Evolutionary conservation across 345 rosid species (phyloP), one percentile per base, ranked within the genome.

Genomic region (Mallotus nudiflorus): DNA sequence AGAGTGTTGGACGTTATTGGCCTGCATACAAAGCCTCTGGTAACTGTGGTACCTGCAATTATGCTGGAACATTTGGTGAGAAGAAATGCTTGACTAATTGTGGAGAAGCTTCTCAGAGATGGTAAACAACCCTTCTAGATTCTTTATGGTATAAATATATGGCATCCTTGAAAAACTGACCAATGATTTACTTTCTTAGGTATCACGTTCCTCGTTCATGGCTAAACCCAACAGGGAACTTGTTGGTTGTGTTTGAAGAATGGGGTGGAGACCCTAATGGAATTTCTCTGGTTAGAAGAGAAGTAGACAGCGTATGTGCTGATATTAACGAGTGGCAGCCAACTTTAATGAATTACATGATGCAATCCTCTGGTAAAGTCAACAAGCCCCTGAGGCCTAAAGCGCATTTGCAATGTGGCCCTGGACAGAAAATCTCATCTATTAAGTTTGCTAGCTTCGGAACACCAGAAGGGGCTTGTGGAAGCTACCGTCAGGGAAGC

Each of bases 371-470:
- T 2, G 94, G 97, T 6, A 89, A 83, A 83, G 94, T 85, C 63
- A 85, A 76, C 44, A 92, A 88, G 74, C 98, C 97, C 0, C 69
- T 92, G 65, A 86, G 89, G 79, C 98, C 99, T 33, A 96, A 96
- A 78, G 97, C 80, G 5, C 98, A 96, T 74, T 71, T 96, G 65
- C 77, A 80, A 24, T 96, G 99, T 28, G 96, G 90, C 35, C 80
- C 84, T 3, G 97, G 91, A 40, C 98, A 96, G 77, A 89, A 89
- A 74, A 96, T 96, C 22, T 84, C 88, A 28, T 75, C 83, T 0
- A 87, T 92, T 27, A 89, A 88, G 90, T 96, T 92, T 75, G 99
- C 99, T 20, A 92, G 98, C 86, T 96, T 96, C 0, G 98, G 99
- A 19, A 92, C 94, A 31, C 98, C 98, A 15, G 84, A 82, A 82